Evolutionary conservation across 352 stramenopile species (phyloP), one percentile per base, ranked within the genome.

Genomic region (Globisporangium viniferum): DNA sequence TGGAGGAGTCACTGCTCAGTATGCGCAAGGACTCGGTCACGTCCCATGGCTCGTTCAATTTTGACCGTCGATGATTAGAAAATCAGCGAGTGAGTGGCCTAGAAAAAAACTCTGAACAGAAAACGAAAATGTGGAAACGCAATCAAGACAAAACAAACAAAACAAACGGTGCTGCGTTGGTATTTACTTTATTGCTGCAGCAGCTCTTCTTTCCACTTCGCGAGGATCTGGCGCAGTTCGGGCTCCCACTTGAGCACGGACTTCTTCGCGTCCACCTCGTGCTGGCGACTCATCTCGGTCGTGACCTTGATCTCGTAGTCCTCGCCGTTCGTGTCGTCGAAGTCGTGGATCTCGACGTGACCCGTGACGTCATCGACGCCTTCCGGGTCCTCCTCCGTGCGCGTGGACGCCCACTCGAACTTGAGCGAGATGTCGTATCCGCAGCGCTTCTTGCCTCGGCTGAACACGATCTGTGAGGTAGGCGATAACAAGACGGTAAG

Each of bases 361-460:
- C 88, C 88, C 39, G 77, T 79, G 20, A 89, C 77, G 22, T 84
- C 76, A 4, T 80, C 73, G 48, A 75, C 73, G 2, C 78, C 80
- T 54, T 85, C 78, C 18, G 74, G 46, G 48, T 82, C 77, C 20
- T 76, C 73, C 33, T 76, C 75, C 0, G 62, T 31, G 20, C 69
- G 78, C 44, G 67, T 85, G 12, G 80, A 84, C 29, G 62, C 59
- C 78, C 85, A 94, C 63, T 85, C 82, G 60, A 93, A 95, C 72
- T 93, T 93, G 73, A 95, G 75, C 56, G 80, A 83, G 33, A 95
- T 80, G 51, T 95, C 86, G 66, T 93, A 95, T 5, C 88, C 86
- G 54, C 88, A 95, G 51, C 88, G 88, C 71, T 95, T 95, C 76
- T 93, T 92, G 51, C 88, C 84, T 46, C 88, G 84, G 67, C 86